Evolutionary conservation across 2,329 filamentous ascomycete species (phyloP).

Genomic region (Trichoderma arundinaceum): DNA sequence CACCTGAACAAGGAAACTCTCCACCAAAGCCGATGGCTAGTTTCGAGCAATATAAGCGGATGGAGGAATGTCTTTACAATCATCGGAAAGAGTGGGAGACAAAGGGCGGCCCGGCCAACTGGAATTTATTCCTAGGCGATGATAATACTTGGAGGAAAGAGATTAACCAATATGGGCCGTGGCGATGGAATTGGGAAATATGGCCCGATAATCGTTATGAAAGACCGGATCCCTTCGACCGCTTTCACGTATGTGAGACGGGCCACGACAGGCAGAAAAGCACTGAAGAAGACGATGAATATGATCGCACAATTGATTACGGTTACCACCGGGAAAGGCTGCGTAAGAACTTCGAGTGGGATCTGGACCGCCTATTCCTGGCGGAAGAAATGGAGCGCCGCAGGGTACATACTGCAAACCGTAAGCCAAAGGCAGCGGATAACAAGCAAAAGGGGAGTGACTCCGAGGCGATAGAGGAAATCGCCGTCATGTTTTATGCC

Average conservation of each 20-base stretch:
- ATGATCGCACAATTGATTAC: constrained; percentile 24
- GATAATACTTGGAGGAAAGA: neutral
- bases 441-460: neutral
- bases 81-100: constrained; percentile 20
- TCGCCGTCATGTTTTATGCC: neutral
- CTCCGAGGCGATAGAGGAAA: neutral
- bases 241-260: neutral
- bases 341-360: constrained; percentile 32
- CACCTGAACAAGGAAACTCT: neutral
- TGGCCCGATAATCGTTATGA: neutral
- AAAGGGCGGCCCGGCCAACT: neutral
- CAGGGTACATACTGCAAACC: neutral
- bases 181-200: neutral
- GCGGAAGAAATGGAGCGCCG: neutral
- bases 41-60: constrained; percentile 4
- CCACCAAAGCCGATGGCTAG: neutral
- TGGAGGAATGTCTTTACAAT: constrained; percentile 18
- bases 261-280: neutral
- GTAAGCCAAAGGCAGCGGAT: neutral
- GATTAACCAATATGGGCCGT: neutral
- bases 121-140: neutral
- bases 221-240: constrained; percentile 9
- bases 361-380: constrained; percentile 32
- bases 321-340: constrained; percentile 25
- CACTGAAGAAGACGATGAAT: neutral